Base-by-base conservation (phyloP, 495 filamentous ascomycete species). In the Penicillium parvum region DNA sequence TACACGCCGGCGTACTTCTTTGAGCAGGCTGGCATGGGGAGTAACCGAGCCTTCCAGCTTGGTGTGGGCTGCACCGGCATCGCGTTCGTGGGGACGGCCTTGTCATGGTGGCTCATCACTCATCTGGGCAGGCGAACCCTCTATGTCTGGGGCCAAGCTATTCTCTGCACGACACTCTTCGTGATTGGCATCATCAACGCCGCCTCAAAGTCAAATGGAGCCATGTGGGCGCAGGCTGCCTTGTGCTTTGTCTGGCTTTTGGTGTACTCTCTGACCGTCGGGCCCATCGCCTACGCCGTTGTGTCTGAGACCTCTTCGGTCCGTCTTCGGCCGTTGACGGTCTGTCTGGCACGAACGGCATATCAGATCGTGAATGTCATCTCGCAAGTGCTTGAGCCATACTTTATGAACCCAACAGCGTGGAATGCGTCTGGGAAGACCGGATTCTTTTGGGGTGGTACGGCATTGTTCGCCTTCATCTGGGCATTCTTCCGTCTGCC, bases 1-100 rank as follows among this genome's bases (percentile, higher is more conserved):
- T 82, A 83, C 45, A 83, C 84, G 49, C 80, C 79, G 1, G 83
- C 80, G 15, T 81, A 87, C 55, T 89, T 88, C 71, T 75, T 86
- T 38, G 68, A 75, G 28, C 80, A 84, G 44, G 85, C 85, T 3
- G 86, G 86, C 1, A 74, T 88, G 11, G 42, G 57, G 22, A 49
- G 60, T 4, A 51, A 60, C 20, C 68, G 72, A 21, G 74, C 85
- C 0, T 88, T 82, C 54, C 65, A 60, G 48, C 49, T 62, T 37
- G 66, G 56, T 14, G 66, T 65, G 23, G 71, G 61, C 36, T 59
- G 49, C 40, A 84, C 85, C 37, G 80, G 66, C 3, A 75, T 88
- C 16, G 79, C 79, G 50, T 79, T 83, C 47, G 64, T 79, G 2
- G 76, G 74, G 1, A 79, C 75, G 0, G 51, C 74, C 1, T 38